These are phyloP conservation scores for Microglena sp. DNA, from an alignment of 139 green algal species.

Conservation along the genomic window DNA sequence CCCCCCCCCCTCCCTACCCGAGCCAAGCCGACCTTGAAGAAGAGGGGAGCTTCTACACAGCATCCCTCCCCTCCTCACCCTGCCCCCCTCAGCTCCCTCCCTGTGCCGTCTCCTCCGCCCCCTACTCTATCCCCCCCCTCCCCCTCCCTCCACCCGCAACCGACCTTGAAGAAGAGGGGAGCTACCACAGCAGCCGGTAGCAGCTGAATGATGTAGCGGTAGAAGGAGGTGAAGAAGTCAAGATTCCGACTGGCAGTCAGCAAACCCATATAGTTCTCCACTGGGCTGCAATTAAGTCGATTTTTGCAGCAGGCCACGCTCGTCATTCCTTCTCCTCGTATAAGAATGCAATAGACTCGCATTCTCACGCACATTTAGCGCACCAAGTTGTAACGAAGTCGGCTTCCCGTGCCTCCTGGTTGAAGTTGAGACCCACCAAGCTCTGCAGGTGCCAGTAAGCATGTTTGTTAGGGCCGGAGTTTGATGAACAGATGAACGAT, in stretches of 20 bases:
- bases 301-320: too few relatives aligned
- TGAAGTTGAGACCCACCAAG: constrained; percentile 93
- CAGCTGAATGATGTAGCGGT: constrained; percentile 84
- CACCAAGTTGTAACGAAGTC: constrained; percentile 51
- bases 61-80: too few relatives aligned
- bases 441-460: constrained; percentile 32
- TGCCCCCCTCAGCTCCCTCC: too few relatives aligned
- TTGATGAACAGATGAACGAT: too few relatives aligned
- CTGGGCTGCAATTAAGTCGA: too few relatives aligned
- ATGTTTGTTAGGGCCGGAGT: too few relatives aligned
- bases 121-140: too few relatives aligned
- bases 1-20: too few relatives aligned
- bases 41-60: too few relatives aligned
- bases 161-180: constrained; percentile 82
- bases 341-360: constrained; percentile 94
- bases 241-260: constrained; percentile 80
- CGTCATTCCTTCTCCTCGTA: constrained; percentile 54
- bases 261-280: constrained; percentile 81
- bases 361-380: constrained; percentile 3
- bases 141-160: too few relatives aligned
- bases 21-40: too few relatives aligned
- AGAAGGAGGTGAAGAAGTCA: constrained; percentile 95
- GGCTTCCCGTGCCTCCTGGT: constrained; percentile 89
- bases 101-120: too few relatives aligned
- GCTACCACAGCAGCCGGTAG: constrained; percentile 94